Conservation (phyloP, 805 yeast species). For the Diddensiella santjacobensis region DNA sequence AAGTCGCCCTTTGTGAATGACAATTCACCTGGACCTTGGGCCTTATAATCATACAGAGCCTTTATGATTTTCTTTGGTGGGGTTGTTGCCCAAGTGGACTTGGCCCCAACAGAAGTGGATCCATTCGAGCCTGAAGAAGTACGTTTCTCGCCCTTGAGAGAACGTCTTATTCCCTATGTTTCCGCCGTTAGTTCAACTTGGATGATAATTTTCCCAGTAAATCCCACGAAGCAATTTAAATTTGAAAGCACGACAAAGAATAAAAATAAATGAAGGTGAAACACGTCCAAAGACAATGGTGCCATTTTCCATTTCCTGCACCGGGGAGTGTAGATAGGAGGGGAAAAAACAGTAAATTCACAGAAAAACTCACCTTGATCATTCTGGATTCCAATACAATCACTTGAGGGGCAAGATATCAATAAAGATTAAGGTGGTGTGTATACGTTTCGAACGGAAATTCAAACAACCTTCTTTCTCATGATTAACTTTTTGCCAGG, state of each 20-base stretch:
- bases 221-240: no score
- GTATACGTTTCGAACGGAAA: neutral
- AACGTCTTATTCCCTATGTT: slow-evolving; percentile 34
- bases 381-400: neutral
- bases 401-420: neutral
- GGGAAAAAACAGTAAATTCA: neutral
- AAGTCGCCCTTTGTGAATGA: slow-evolving; percentile 80
- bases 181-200: no score
- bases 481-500: no score
- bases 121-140: slow-evolving; percentile 19
- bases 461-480: neutral
- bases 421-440: neutral
- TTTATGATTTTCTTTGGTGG: slow-evolving; percentile 81
- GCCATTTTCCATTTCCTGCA: no score
- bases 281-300: neutral
- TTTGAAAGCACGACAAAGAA: no score
- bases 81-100: slow-evolving; percentile 31
- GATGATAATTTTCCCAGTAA: no score
- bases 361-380: neutral
- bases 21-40: slow-evolving; percentile 79
- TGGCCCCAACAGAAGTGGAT: slow-evolving; percentile 9
- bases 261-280: no score
- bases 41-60: slow-evolving; percentile 71
- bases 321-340: no score
- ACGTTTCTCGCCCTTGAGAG: slow-evolving; percentile 33